Percentiles rank a stretch among this genome's conserved stretches.
Conservation (phyloP, 495 filamentous ascomycete species). For the Saxispiralis lemnorum region DNA sequence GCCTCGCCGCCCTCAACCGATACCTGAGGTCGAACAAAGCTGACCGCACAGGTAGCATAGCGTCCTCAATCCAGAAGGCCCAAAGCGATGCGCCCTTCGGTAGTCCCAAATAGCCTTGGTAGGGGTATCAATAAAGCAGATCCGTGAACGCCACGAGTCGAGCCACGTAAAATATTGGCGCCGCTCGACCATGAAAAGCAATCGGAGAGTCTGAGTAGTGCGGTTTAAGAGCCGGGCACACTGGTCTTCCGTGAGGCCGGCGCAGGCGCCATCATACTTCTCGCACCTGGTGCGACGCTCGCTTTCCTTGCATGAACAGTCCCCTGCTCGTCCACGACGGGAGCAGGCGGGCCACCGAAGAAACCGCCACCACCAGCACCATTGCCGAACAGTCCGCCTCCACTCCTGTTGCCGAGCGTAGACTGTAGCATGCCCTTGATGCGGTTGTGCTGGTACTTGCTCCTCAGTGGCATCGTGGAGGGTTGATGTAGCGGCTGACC, state of each 20-base stretch:
- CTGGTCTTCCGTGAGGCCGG: slow-evolving; percentile 6
- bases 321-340: slow-evolving; percentile 3
- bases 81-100: too few species aligned
- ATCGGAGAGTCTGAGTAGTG: too few species aligned
- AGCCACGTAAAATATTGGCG: too few species aligned
- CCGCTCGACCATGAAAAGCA: too few species aligned
- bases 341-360: slow-evolving; percentile 7
- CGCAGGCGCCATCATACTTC: slow-evolving; percentile 13
- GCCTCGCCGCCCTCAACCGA: too few species aligned
- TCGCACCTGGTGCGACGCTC: slow-evolving; percentile 9
- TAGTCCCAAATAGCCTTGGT: too few species aligned
- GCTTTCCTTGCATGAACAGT: slow-evolving; percentile 4
- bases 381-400: background rate
- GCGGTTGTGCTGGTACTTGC: slow-evolving; percentile 62
- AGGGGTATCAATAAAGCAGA: too few species aligned
- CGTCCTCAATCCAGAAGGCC: too few species aligned
- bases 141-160: too few species aligned
- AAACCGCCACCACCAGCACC: slow-evolving; percentile 3
- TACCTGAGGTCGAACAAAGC: too few species aligned
- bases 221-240: background rate
- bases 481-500: slow-evolving; percentile 48
- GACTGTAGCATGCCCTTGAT: slow-evolving; percentile 77
- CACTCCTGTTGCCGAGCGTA: slow-evolving; percentile 30
- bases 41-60: too few species aligned
- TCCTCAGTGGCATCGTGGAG: slow-evolving; percentile 47